Evolutionary conservation across 768 basidiomycete species (phyloP).

Genomic region (Termitomyces sp.): DNA sequence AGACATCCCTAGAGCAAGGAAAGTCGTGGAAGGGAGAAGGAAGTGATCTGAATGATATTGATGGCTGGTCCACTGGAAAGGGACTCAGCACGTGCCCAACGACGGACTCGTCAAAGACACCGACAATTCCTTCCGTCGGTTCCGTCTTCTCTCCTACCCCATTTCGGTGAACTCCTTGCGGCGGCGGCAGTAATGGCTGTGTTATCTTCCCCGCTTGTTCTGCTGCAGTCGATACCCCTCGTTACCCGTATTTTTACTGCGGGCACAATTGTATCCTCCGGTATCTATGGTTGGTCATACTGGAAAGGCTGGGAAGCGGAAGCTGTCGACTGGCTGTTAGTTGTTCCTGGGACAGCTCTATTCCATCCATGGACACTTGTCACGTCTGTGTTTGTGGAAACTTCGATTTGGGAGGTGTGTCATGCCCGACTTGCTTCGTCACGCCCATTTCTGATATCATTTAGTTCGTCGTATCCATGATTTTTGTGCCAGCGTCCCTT

Average conservation of each 20-base stretch:
- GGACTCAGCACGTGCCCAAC: constrained; percentile 22
- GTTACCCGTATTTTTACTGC: constrained; percentile 73
- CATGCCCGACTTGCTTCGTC: background rate
- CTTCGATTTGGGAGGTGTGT: constrained; percentile 78
- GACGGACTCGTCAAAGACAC: too few relatives aligned
- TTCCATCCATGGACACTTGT: constrained; percentile 93
- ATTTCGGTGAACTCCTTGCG: constrained; percentile 6
- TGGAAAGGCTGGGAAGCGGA: constrained; percentile 44
- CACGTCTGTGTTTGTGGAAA: constrained; percentile 87
- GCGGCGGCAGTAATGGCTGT: constrained; percentile 55
- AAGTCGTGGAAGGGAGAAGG: constrained; percentile 5
- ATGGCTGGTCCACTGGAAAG: constrained; percentile 12
- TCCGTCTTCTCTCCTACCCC: constrained; percentile 12
- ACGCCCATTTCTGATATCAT: constrained; percentile 4
- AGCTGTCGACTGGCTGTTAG: constrained; percentile 63
- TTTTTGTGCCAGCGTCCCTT: constrained; percentile 77
- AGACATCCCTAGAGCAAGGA: constrained; percentile 47
- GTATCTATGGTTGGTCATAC: constrained; percentile 61
- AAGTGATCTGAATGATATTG: background rate
- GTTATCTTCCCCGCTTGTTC: constrained; percentile 66
- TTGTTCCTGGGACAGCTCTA: constrained; percentile 77
- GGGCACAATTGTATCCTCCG: constrained; percentile 53
- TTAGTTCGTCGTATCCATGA: constrained; percentile 74
- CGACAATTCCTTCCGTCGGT: background rate
- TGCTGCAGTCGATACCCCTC: constrained; percentile 70